Evolutionary conservation across 768 basidiomycete genomes (phyloP).

Genomic region (Boletus speciosus): DNA sequence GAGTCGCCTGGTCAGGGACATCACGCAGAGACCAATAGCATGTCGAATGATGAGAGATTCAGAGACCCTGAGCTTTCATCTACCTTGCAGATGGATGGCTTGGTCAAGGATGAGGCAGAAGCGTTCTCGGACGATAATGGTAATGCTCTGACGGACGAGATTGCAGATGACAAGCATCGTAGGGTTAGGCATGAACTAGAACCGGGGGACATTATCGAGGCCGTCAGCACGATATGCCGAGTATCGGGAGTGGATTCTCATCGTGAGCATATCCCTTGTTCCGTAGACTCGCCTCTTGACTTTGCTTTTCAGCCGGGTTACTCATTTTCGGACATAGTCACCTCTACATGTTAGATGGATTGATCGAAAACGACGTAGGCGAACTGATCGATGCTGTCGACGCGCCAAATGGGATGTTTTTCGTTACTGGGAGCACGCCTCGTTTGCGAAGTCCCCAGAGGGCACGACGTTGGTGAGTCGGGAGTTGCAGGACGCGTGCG

Average conservation of each 20-base stretch:
- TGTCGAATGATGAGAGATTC: conserved; percentile 34
- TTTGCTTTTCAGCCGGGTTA: conserved; percentile 55
- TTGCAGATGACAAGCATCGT: conserved; percentile 85
- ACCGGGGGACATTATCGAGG: conserved; percentile 87
- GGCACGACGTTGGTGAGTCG: conserved; percentile 74
- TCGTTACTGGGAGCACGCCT: conserved; percentile 80
- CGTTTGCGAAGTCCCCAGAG: conserved; percentile 77
- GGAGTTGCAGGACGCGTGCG: not conserved
- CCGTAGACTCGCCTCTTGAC: not conserved
- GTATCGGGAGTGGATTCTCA: conserved; percentile 90
- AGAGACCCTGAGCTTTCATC: conserved; percentile 43
- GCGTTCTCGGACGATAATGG: conserved; percentile 14
- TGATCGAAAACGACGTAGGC: conserved; percentile 82
- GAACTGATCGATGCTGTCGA: conserved; percentile 87
- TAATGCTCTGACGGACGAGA: conserved; percentile 65
- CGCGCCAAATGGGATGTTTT: conserved; percentile 76
- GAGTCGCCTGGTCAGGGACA: conserved; percentile 40
- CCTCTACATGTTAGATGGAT: conserved; percentile 86
- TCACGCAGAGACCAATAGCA: conserved; percentile 21
- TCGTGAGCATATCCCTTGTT: conserved; percentile 47
- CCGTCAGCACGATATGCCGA: conserved; percentile 79
- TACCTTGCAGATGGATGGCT: conserved; percentile 32
- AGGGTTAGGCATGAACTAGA: conserved; percentile 84
- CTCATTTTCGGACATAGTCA: conserved; percentile 84
- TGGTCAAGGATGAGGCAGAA: conserved; percentile 16